phyloP scores from a whole-genome alignment of 495 filamentous ascomycete genomes.

The Amorphotheca resinae region DNA sequence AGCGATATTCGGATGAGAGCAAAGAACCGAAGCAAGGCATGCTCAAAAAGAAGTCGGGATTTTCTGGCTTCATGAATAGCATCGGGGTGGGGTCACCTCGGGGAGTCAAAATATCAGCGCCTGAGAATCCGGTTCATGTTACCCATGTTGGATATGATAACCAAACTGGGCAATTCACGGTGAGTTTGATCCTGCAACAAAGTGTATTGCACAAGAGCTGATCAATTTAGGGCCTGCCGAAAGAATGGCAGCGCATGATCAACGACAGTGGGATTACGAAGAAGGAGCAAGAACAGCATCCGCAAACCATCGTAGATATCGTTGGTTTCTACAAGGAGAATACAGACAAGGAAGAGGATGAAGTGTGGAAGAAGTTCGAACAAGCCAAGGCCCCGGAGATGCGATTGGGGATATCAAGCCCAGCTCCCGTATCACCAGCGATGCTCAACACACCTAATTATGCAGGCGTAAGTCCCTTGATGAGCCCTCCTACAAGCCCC shows the following conservation, averaged over 20 bases:
- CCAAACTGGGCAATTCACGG: conserved; percentile 91
- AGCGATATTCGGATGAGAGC: conserved; percentile 79
- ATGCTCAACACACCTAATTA: conserved; percentile 34
- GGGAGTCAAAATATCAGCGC: conserved; percentile 83
- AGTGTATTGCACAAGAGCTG: conserved; percentile 5
- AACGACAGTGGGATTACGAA: conserved; percentile 94
- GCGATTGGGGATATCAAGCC: conserved; percentile 29
- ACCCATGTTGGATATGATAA: conserved; percentile 98
- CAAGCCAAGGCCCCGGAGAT: conserved; percentile 57
- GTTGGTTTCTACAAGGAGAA: conserved; percentile 95
- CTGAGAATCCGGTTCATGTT: conserved; percentile 94
- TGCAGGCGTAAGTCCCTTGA: conserved; percentile 38
- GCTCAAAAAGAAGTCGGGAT: conserved; percentile 80
- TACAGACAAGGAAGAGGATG: conserved; percentile 64
- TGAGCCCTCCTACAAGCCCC: conserved; percentile 79
- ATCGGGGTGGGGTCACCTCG: conserved; percentile 83
- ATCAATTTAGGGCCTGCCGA: conserved; percentile 64
- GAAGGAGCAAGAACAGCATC: conserved; percentile 90
- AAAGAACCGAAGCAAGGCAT: conserved; percentile 43
- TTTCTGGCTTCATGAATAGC: conserved; percentile 81
- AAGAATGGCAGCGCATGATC: conserved; percentile 93
- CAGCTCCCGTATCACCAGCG: conserved; percentile 29
- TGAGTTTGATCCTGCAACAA: conserved; percentile 33
- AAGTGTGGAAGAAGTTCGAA: conserved; percentile 91
- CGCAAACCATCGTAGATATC: conserved; percentile 86